These are phyloP conservation scores for Linnemannia zychae DNA, from an alignment of 192 early-diverging fungal genomes.

Conservation along the genomic window DNA sequence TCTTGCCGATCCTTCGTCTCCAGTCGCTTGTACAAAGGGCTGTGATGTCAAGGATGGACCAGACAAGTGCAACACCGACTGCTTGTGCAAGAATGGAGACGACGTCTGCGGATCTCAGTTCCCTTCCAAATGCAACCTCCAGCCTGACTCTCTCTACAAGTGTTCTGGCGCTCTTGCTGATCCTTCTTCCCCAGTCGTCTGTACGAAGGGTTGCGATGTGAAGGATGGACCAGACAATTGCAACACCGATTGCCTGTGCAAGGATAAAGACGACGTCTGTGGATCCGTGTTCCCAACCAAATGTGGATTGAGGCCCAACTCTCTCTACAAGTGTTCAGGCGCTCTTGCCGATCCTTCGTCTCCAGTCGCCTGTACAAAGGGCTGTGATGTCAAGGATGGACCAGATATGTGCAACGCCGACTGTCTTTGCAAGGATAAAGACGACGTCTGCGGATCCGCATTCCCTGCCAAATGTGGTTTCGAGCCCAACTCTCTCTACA, in stretches of 20 bases:
- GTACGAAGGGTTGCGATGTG: constrained; percentile 5
- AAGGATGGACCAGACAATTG: neutral
- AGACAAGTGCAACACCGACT: constrained; percentile 1
- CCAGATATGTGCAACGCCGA: constrained; percentile 9
- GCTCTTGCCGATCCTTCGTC: constrained; percentile 12
- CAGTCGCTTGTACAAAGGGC: constrained; percentile 9
- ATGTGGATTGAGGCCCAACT: neutral
- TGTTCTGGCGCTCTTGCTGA: constrained; percentile 9
- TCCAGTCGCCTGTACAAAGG: constrained; percentile 6
- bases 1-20: constrained; percentile 12
- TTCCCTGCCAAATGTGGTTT: neutral
- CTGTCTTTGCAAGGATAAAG: constrained; percentile 11
- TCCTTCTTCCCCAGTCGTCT: constrained; percentile 10
- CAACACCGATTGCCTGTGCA: constrained; percentile 7
- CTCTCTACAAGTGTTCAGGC: constrained; percentile 11
- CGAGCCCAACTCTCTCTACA: neutral
- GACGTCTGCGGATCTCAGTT: constrained; percentile 4
- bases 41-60: constrained; percentile 3
- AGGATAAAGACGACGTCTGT: constrained; percentile 1
- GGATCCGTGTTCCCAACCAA: neutral
- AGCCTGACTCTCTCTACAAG: constrained; percentile 7
- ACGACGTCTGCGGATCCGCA: neutral
- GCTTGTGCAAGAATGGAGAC: constrained; percentile 4
- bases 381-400: constrained; percentile 10
- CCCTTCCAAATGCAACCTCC: constrained; percentile 2